A percentile compares a stretch with the other conserved stretches of the same genome.
Conservation (phyloP, 352 stramenopile genomes). For the Pythium plurisporium region DNA sequence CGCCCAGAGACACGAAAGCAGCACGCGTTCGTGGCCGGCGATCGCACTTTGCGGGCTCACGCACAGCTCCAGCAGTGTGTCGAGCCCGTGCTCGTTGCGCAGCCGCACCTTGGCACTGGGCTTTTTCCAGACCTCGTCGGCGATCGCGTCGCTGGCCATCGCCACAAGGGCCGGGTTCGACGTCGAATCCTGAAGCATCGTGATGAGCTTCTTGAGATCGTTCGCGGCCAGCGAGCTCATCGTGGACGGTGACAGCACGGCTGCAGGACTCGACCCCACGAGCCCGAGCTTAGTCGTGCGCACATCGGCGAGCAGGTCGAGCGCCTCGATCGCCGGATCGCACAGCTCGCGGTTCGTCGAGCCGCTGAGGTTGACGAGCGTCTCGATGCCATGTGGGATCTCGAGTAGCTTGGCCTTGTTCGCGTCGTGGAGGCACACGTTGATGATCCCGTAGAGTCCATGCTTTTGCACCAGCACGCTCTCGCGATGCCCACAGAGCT, state of each 20-base stretch:
- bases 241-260: slow-evolving; percentile 12
- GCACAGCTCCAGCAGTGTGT: slow-evolving; percentile 55
- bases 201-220: slow-evolving; percentile 67
- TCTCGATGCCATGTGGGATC: slow-evolving; percentile 70
- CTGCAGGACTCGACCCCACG: slow-evolving; percentile 14
- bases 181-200: slow-evolving; percentile 42
- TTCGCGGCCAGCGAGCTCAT: slow-evolving; percentile 31
- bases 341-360: slow-evolving; percentile 52
- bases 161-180: slow-evolving; percentile 51
- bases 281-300: slow-evolving; percentile 37
- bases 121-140: slow-evolving; percentile 68
- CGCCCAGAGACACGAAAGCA: slow-evolving; percentile 65
- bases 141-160: slow-evolving; percentile 73
- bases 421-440: slow-evolving; percentile 78
- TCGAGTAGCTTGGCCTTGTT: slow-evolving; percentile 79
- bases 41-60: slow-evolving; percentile 19
- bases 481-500: slow-evolving; percentile 31
- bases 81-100: slow-evolving; percentile 61
- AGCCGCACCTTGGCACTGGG: slow-evolving; percentile 54
- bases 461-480: slow-evolving; percentile 45
- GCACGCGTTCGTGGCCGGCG: slow-evolving; percentile 18
- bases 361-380: slow-evolving; percentile 71
- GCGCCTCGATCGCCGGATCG: slow-evolving; percentile 61
- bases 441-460: slow-evolving; percentile 73
- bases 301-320: slow-evolving; percentile 76